phyloP scores from a whole-genome alignment of 345 rosid genomes.

The Ceriops zippeliana region DNA sequence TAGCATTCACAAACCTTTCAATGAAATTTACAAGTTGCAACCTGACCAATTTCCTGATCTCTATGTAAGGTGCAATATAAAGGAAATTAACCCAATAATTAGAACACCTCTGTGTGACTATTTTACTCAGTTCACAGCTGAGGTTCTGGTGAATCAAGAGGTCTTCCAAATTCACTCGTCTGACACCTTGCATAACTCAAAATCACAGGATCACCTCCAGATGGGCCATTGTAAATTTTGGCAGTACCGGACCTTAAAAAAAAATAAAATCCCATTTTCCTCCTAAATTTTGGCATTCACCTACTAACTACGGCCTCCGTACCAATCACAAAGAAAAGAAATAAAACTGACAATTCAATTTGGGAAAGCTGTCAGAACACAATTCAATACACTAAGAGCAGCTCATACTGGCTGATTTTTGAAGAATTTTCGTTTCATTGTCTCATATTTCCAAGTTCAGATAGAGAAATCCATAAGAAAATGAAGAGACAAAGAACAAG shows the following conservation, averaged over 20 bases:
- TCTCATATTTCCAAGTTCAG: no score
- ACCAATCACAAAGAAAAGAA: background rate
- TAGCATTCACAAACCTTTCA: no score
- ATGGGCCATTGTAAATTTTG: no score
- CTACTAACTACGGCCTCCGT: background rate
- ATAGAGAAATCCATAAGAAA: background rate
- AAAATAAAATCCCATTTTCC: no score
- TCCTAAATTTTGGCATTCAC: background rate
- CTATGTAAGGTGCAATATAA: no score
- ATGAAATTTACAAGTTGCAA: no score
- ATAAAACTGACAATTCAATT: background rate
- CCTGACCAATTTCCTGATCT: no score
- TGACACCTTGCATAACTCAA: background rate
- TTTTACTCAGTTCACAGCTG: background rate
- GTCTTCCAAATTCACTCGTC: background rate
- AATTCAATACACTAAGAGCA: background rate
- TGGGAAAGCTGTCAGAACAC: background rate
- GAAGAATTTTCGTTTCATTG: no score
- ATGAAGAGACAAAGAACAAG: background rate
- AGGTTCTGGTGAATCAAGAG: background rate
- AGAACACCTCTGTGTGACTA: background rate
- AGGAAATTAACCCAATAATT: background rate
- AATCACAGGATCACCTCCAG: background rate
- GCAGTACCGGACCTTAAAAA: no score
- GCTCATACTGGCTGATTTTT: background rate